A percentile compares a stretch with the other conserved stretches of the same genome.
Evolutionary conservation across 2,329 filamentous ascomycete genomes (phyloP).

Genomic region (Aspergillus thermomutatus): DNA sequence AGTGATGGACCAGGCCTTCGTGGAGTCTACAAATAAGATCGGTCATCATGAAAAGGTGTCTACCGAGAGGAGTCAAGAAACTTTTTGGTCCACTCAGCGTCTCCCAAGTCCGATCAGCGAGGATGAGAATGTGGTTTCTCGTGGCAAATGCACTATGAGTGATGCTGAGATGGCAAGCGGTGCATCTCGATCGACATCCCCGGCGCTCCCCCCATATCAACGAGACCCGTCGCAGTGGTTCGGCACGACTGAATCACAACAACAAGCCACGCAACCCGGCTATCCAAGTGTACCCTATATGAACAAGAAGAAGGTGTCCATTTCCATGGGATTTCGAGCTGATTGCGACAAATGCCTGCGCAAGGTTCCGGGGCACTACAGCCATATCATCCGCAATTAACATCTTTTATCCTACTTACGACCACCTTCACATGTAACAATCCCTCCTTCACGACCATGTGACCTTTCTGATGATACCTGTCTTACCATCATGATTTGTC

Average conservation of each 20-base stretch:
- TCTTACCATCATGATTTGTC: neutral
- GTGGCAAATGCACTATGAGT: slow-evolving; percentile 5
- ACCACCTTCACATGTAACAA: neutral
- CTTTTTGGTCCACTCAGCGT: slow-evolving; percentile 21
- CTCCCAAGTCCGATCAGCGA: slow-evolving; percentile 42
- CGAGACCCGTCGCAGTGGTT: neutral
- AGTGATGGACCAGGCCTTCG: neutral
- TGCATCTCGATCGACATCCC: slow-evolving; percentile 6
- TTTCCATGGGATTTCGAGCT: slow-evolving; percentile 74
- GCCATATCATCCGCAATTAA: slow-evolving; percentile 62
- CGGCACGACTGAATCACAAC: neutral
- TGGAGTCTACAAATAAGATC: neutral
- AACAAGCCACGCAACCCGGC: neutral
- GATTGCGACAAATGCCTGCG: slow-evolving; percentile 75
- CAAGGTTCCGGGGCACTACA: slow-evolving; percentile 75
- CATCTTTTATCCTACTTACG: neutral
- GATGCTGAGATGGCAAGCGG: slow-evolving; percentile 18
- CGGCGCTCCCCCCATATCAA: neutral
- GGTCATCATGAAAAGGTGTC: neutral
- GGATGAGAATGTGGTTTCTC: slow-evolving; percentile 21
- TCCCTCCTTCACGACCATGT: neutral
- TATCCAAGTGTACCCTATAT: neutral
- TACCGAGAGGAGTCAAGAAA: slow-evolving; percentile 8
- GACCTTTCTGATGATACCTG: slow-evolving; percentile 1
- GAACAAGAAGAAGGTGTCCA: slow-evolving; percentile 54